Evolutionary conservation across 306 rosid species (phyloP).

Genomic region (Lathyrus tuberosus): DNA sequence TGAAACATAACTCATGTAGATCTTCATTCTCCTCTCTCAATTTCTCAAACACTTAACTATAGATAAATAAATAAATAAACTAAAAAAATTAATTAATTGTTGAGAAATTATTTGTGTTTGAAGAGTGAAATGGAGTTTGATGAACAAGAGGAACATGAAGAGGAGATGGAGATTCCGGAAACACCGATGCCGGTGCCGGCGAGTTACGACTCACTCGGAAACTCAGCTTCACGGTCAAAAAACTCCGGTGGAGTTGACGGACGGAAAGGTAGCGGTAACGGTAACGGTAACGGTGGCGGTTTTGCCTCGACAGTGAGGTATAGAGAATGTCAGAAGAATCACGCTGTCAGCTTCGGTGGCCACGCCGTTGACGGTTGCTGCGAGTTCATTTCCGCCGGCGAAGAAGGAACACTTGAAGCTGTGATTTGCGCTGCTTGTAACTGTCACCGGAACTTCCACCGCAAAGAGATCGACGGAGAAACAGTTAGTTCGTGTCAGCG

Average conservation of each 20-base stretch:
- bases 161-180: constrained; percentile 59
- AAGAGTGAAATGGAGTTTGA: constrained; percentile 69
- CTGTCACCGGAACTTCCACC: constrained; percentile 97
- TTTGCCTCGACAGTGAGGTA: constrained; percentile 43
- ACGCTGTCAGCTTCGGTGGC: constrained; percentile 77
- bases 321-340: constrained; percentile 87
- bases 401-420: constrained; percentile 78
- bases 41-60: constrained; percentile 18
- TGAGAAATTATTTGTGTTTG: background rate
- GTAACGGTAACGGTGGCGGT: background rate
- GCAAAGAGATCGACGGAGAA: constrained; percentile 70
- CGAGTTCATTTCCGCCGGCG: constrained; percentile 91
- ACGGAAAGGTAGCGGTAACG: constrained; percentile 39
- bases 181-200: constrained; percentile 41
- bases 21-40: constrained; percentile 31
- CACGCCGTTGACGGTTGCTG: constrained; percentile 95
- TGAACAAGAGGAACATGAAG: constrained; percentile 69
- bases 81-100: background rate
- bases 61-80: background rate
- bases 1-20: constrained; percentile 26
- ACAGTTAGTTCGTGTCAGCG: constrained; percentile 30
- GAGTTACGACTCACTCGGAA: constrained; percentile 52
- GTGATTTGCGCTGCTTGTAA: constrained; percentile 92
- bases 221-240: constrained; percentile 41
- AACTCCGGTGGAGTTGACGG: constrained; percentile 39